These are phyloP conservation scores for Talaromyces piceae DNA, from an alignment of 2,329 filamentous ascomycete genomes.

Conservation along the genomic window DNA sequence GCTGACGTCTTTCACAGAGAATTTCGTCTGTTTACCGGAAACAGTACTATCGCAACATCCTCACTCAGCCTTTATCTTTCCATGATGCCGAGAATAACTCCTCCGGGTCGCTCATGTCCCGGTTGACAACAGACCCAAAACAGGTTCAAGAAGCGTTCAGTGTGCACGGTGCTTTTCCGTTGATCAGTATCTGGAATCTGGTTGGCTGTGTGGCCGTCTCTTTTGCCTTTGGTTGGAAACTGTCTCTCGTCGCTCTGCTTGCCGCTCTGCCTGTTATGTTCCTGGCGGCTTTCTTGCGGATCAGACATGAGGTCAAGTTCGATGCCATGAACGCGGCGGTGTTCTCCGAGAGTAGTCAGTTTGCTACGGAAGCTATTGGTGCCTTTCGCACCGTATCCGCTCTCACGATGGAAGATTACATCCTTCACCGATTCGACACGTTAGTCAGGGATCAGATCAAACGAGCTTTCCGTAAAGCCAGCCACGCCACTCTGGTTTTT, in stretches of 20 bases:
- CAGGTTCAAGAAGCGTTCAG: constrained; percentile 46
- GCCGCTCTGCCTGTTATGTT: constrained; percentile 49
- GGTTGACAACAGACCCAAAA: constrained; percentile 43
- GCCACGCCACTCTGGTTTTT: constrained; percentile 57
- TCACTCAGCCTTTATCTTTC: constrained; percentile 36
- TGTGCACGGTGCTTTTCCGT: constrained; percentile 40
- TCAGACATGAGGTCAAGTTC: constrained; percentile 61
- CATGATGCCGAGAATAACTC: constrained; percentile 42
- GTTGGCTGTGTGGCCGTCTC: constrained; percentile 58
- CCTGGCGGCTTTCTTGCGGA: constrained; percentile 42
- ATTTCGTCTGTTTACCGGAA: constrained; percentile 33
- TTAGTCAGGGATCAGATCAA: constrained; percentile 54
- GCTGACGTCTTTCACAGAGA: constrained; percentile 18
- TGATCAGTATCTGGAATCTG: constrained; percentile 60
- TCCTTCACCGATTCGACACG: constrained; percentile 53
- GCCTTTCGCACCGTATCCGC: constrained; percentile 66
- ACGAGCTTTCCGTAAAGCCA: constrained; percentile 54
- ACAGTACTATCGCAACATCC: constrained; percentile 40
- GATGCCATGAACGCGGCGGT: constrained; percentile 61
- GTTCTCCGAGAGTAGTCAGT: constrained; percentile 65
- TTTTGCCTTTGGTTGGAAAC: constrained; percentile 69
- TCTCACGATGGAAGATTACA: constrained; percentile 61
- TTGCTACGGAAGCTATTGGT: constrained; percentile 65
- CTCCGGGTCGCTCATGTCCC: constrained; percentile 41
- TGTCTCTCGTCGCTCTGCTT: constrained; percentile 60